Evolutionary conservation across 495 filamentous ascomycete species (phyloP).

Genomic region (Neurospora sp.): DNA sequence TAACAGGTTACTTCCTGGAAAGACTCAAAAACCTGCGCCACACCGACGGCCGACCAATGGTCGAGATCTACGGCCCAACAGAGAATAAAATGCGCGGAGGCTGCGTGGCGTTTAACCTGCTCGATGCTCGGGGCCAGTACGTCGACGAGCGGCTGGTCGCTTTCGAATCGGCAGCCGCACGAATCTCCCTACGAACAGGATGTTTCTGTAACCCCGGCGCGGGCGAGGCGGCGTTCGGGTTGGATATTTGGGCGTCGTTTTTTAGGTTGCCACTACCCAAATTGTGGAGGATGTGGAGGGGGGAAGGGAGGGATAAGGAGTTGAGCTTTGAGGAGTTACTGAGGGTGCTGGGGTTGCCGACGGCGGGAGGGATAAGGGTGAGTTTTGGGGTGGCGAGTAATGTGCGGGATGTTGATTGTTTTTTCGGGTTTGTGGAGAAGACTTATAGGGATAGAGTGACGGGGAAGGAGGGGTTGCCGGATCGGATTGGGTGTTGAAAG

Average conservation of each 20-base stretch:
- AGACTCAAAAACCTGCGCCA: constrained; percentile 35
- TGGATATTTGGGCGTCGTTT: constrained; percentile 1
- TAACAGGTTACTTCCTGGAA: constrained; percentile 37
- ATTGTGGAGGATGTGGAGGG: constrained; percentile 4
- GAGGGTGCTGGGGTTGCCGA: not conserved
- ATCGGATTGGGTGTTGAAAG: not conserved
- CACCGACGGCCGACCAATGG: constrained; percentile 36
- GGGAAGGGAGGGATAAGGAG: not conserved
- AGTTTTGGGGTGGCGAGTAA: constrained; percentile 24
- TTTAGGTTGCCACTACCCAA: not conserved
- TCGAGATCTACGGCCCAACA: constrained; percentile 39
- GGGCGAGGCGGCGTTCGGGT: constrained; percentile 16
- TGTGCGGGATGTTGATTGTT: constrained; percentile 17
- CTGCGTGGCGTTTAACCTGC: constrained; percentile 47
- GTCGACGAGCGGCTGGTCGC: constrained; percentile 46
- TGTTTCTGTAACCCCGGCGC: constrained; percentile 53
- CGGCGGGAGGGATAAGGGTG: constrained; percentile 18
- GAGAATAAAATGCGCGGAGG: constrained; percentile 43
- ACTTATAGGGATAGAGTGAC: constrained; percentile 21
- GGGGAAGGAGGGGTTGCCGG: not conserved
- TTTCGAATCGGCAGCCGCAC: constrained; percentile 18
- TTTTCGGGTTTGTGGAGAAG: constrained; percentile 20
- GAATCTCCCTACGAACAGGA: no score
- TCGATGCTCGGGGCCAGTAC: constrained; percentile 28
- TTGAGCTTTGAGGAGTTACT: not conserved